Conservation (phyloP, 345 rosid genomes). For the Euphorbia lathyris region DNA sequence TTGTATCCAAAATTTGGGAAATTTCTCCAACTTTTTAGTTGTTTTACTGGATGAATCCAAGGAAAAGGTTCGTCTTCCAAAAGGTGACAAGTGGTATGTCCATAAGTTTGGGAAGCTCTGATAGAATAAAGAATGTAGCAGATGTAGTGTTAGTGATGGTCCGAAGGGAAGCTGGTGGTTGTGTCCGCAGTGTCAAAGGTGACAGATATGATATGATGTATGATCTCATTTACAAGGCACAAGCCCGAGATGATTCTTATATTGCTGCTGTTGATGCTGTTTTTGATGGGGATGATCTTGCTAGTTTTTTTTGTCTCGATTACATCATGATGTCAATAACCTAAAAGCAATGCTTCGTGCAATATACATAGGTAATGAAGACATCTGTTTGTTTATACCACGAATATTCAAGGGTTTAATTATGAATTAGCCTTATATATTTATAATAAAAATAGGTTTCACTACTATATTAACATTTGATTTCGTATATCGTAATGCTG, state of each 20-base stretch:
- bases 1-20: not conserved
- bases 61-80: slow-evolving; percentile 51
- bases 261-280: slow-evolving; percentile 69
- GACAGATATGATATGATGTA: slow-evolving; percentile 99
- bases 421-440: too few relatives aligned
- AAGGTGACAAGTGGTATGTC: slow-evolving; percentile 80
- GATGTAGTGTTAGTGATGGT: slow-evolving; percentile 56
- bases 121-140: slow-evolving; percentile 81
- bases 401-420: too few relatives aligned
- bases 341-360: slow-evolving; percentile 98
- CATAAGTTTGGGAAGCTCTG: slow-evolving; percentile 88
- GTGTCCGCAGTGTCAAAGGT: slow-evolving; percentile 99
- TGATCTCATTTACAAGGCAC: slow-evolving; percentile 81
- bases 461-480: too few relatives aligned
- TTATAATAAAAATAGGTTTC: too few relatives aligned
- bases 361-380: slow-evolving; percentile 70
- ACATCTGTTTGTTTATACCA: not conserved
- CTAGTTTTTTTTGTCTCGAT: slow-evolving; percentile 64
- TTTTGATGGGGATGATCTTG: slow-evolving; percentile 72
- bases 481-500: too few relatives aligned
- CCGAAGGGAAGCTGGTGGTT: slow-evolving; percentile 79
- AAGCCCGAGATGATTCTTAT: slow-evolving; percentile 78
- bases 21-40: slow-evolving; percentile 35
- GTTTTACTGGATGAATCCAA: slow-evolving; percentile 40
- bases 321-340: slow-evolving; percentile 73